Base-by-base conservation (phyloP, 345 rosid species). In the Eucalyptus erythrocorys region DNA sequence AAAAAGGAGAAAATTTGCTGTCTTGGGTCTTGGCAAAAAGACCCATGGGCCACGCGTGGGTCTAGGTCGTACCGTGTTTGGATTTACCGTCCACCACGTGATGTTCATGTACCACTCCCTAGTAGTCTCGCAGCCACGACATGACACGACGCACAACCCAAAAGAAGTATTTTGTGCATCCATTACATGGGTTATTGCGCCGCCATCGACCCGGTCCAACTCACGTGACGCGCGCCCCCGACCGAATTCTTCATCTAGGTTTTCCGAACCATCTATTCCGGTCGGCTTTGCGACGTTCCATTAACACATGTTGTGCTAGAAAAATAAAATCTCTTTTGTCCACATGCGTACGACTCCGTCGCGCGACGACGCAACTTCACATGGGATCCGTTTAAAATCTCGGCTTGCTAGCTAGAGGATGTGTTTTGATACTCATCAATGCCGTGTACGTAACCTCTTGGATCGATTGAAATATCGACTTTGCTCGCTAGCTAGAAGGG, bases 181-280 rank as follows among this genome's bases (percentile, higher is more conserved):
- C 2, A 9, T 34, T 34, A 34, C 43, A 17, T 2, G 2, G 13
- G 26, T 34, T 17, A 68, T 68, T 19, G 43, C 26, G 80, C 37
- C 7, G 13, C 5, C 37, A 34, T 43, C 80, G 13, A 34, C 80
- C 80, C 43, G 12, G 19, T 42, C 26, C 12, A 19, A 42, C 43
- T 34, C 81, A 10, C 13, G 3, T 17, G 26, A 19, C 1, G 0
- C 10, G 6, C 7, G 0, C 7, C 16, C 80, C 13, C 0, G 26
- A 19, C 43, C 14, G 43, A 10, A 71, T 68, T 68, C 3, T 71
- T 34, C 40, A 10, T 34, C 3, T 17, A 5, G 81, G 21, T 7
- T 34, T 68, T 9, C 1, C 7, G 2, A 68, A 17, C 4, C 1
- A 1, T 34, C 43, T 34, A 8, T 68, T 17, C 32, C 13, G 0